Evolutionary conservation across 257 asterid species (phyloP).

Genomic region (Solanum peruvianum): DNA sequence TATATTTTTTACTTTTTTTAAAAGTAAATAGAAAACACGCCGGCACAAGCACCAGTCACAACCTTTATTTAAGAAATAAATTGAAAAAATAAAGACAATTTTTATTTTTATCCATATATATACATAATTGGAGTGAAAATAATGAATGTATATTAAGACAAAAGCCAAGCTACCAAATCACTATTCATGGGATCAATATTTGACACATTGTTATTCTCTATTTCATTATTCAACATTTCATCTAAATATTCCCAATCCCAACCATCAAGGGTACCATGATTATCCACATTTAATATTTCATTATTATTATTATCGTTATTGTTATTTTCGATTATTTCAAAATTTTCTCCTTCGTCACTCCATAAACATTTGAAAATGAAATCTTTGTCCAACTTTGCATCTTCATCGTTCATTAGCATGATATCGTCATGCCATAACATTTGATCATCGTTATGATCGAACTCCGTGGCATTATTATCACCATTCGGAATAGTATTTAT

Average conservation of each 20-base stretch:
- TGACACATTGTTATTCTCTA: neutral
- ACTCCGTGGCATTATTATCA: neutral
- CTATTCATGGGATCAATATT: neutral
- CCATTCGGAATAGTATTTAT: neutral
- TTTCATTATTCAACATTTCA: neutral
- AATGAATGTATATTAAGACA: conserved; percentile 14
- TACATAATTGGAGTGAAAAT: neutral
- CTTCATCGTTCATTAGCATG: neutral
- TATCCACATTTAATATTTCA: neutral
- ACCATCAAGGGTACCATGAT: neutral
- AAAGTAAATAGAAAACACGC: neutral
- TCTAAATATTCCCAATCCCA: conserved; percentile 21
- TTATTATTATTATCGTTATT: too few species aligned
- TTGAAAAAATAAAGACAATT: too few species aligned
- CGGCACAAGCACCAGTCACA: neutral
- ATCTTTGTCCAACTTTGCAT: neutral
- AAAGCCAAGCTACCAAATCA: conserved; percentile 47
- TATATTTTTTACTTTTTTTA: too few species aligned
- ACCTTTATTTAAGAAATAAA: neutral
- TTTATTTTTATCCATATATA: too few species aligned
- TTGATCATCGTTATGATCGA: neutral
- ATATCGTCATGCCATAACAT: conserved; percentile 8
- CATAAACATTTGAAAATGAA: neutral
- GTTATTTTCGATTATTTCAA: neutral
- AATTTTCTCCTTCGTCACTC: neutral